These are phyloP conservation scores for Hemileccinum rubropunctum DNA, from an alignment of 768 basidiomycete species.

Conservation along the genomic window DNA sequence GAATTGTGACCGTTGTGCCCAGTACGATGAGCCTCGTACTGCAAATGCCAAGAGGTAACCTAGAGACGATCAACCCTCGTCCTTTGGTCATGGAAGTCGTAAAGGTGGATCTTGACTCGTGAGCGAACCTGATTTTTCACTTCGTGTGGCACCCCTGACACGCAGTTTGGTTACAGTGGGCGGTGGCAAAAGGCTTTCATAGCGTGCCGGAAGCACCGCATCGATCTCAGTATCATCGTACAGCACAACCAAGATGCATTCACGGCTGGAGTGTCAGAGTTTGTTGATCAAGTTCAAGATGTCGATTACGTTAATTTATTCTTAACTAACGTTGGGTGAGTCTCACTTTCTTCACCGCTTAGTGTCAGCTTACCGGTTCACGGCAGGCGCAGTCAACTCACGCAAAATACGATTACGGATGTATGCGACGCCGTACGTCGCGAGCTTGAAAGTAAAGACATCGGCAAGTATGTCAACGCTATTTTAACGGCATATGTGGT, in stretches of 20 bases:
- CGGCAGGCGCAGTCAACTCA: constrained; percentile 56
- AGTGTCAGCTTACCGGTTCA: constrained; percentile 1
- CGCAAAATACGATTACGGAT: constrained; percentile 56
- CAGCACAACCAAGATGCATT: constrained; percentile 75
- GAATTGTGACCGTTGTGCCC: constrained; percentile 86
- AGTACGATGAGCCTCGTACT: constrained; percentile 86
- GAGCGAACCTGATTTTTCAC: not conserved
- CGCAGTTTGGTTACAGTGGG: constrained; percentile 42
- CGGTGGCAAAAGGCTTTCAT: constrained; percentile 86
- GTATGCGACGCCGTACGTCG: constrained; percentile 76
- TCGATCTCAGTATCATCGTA: constrained; percentile 87
- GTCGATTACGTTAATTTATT: constrained; percentile 93
- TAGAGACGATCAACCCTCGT: constrained; percentile 93
- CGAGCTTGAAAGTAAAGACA: constrained; percentile 68
- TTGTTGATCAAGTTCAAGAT: constrained; percentile 84
- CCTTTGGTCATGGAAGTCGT: constrained; percentile 88
- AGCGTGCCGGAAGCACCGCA: constrained; percentile 88
- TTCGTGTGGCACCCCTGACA: not conserved
- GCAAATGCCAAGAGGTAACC: constrained; percentile 96
- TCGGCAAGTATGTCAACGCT: constrained; percentile 82
- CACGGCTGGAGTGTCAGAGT: constrained; percentile 54
- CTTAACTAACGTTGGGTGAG: constrained; percentile 79
- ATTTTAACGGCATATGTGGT: constrained; percentile 92
- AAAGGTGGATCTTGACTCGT: constrained; percentile 68
- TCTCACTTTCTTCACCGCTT: constrained; percentile 3